These are phyloP conservation scores for Corylus avellana DNA, from an alignment of 306 rosid species.

Conservation along the genomic window DNA sequence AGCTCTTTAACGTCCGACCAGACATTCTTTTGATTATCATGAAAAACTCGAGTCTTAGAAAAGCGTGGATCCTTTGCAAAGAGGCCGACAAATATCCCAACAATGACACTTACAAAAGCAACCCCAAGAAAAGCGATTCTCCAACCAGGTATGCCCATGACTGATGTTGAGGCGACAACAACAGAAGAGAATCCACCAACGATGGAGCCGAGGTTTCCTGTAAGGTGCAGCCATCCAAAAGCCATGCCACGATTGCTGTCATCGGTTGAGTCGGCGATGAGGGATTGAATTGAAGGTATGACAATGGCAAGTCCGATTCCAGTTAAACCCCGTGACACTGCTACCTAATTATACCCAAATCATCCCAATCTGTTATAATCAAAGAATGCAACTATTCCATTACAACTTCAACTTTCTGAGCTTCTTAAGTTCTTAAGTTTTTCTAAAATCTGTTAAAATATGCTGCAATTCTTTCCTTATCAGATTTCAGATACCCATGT, in stretches of 20 bases:
- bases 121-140: conserved; percentile 79
- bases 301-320: conserved; percentile 92
- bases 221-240: conserved; percentile 75
- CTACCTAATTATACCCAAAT: conserved; percentile 49
- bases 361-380: background rate
- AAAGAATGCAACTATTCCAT: background rate
- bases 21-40: conserved; percentile 28
- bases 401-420: background rate
- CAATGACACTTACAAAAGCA: conserved; percentile 62
- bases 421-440: background rate
- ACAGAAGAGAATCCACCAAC: conserved; percentile 70
- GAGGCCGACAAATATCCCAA: conserved; percentile 54
- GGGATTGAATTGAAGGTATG: conserved; percentile 72
- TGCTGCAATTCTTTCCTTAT: background rate
- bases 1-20: conserved; percentile 48
- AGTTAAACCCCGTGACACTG: conserved; percentile 79
- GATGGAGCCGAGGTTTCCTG: conserved; percentile 66
- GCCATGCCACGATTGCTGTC: conserved; percentile 72
- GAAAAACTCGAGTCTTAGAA: conserved; percentile 26
- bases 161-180: conserved; percentile 60
- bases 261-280: conserved; percentile 75
- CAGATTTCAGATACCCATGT: background rate
- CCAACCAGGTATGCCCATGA: conserved; percentile 85
- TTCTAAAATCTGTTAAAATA: background rate
- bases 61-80: conserved; percentile 73